Percentiles rank a stretch among this genome's conserved stretches.
Evolutionary conservation across 2,329 filamentous ascomycete genomes (phyloP).

Genomic region (Aspergillus sp.): DNA sequence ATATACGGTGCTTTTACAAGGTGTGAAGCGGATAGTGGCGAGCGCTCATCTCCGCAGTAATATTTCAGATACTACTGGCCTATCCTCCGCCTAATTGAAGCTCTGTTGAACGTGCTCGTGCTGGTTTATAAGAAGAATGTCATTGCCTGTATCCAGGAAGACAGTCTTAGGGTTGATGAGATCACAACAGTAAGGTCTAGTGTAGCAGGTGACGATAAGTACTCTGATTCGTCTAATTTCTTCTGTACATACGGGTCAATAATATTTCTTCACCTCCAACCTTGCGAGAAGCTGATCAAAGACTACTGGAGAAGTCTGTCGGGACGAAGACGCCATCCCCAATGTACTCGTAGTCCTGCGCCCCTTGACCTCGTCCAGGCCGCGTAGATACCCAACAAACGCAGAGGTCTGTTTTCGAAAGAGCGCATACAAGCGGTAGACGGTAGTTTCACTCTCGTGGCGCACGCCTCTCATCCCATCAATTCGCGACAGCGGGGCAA

Average conservation of each 20-base stretch:
- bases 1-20: too few relatives aligned
- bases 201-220: neutral
- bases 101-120: too few relatives aligned
- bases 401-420: constrained; percentile 72
- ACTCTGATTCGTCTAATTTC: neutral
- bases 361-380: constrained; percentile 65
- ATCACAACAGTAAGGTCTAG: neutral
- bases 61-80: too few relatives aligned
- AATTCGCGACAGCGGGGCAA: constrained; percentile 50
- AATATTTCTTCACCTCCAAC: constrained; percentile 71
- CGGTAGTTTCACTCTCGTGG: constrained; percentile 38
- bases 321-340: constrained; percentile 26
- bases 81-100: too few relatives aligned
- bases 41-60: too few relatives aligned
- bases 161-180: too few relatives aligned
- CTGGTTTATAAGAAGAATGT: too few relatives aligned
- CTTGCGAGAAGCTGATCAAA: constrained; percentile 67
- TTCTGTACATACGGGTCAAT: constrained; percentile 33
- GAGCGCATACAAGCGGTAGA: constrained; percentile 57
- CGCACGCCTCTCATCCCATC: constrained; percentile 41
- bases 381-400: constrained; percentile 69
- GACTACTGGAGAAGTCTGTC: constrained; percentile 53
- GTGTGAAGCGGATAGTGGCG: too few relatives aligned
- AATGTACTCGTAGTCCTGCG: constrained; percentile 31
- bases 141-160: too few relatives aligned